Base-by-base conservation (phyloP, 1,284 basidiomycete species). In the Sporisorium iseilematis-ciliati region DNA sequence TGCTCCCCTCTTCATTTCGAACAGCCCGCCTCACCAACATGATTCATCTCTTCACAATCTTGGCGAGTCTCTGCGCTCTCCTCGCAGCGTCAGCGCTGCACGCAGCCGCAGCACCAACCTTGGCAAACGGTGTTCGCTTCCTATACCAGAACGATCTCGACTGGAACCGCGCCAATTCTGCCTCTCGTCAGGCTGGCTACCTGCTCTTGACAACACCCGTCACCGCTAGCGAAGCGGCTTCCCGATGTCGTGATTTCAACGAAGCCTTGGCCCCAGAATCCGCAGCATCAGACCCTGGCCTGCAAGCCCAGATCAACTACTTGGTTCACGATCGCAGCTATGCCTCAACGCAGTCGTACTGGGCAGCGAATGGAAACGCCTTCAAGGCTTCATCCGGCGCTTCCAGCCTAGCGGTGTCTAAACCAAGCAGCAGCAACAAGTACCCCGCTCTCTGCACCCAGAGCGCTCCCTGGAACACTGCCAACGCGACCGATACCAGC, bases 121-220 rank as follows among this genome's bases (percentile, higher is more conserved):
- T 60, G 21, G 46, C 48, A 43, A 64, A 64, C 23, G 68, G 74
- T 8, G 38, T 75, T 18, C 64, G 76, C 14, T 57, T 81, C 21
- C 62, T 81, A 33, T 75, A 76, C 41, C 78, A 80, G 51, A 81
- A 81, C 48, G 78, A 81, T 35, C 68, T 81, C 6, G 65, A 78
- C 54, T 69, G 64, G 62, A 75, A 49, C 57, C 54, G 57, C 25
- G 71, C 72, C 40, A 33, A 40, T 14, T 71, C 74, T 3, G 18
- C 55, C n/a, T 12, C 50, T 6, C 67, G 74, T 29, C 74, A 76
- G 52, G 43, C 66, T 20, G 73, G 78, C 31, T 77, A 77, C 42
- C 56, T 81, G 20, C 60, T 80, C 3, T 67, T 78, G 31, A 57
- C 59, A 12, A 41, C 53, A 3, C 43, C 65, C 5, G 33, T 67